Evolutionary conservation across 2,329 filamentous ascomycete species (phyloP).

Genomic region (Nectriaceae sp.): DNA sequence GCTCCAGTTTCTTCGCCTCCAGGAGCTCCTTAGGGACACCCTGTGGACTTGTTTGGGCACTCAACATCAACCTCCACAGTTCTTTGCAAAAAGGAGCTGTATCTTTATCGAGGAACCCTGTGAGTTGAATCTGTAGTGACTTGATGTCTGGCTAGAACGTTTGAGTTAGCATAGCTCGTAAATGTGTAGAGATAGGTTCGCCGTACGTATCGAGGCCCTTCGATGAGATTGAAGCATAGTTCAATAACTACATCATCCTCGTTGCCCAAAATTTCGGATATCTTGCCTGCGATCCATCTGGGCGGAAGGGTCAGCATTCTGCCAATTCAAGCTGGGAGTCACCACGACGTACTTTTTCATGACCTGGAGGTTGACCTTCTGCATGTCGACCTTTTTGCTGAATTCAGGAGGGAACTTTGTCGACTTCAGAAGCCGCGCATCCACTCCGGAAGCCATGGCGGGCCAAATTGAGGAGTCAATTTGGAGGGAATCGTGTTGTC

Average conservation of each 20-base stretch:
- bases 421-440: constrained; percentile 84
- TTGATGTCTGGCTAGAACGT: constrained; percentile 84
- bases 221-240: constrained; percentile 70
- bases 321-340: not conserved
- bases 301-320: constrained; percentile 18
- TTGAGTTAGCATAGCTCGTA: constrained; percentile 29
- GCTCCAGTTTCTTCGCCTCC: constrained; percentile 93
- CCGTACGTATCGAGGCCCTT: constrained; percentile 74
- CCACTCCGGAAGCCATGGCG: constrained; percentile 79
- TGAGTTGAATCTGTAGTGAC: constrained; percentile 88
- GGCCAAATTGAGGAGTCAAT: constrained; percentile 20
- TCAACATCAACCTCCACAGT: constrained; percentile 87
- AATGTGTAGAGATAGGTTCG: too few relatives aligned
- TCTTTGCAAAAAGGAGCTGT: constrained; percentile 89
- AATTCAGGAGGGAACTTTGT: constrained; percentile 96
- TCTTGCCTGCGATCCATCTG: constrained; percentile 91
- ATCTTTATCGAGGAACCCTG: constrained; percentile 92
- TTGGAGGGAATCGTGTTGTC: constrained; percentile 16
- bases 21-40: constrained; percentile 93
- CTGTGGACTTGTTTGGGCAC: constrained; percentile 83
- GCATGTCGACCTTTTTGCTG: constrained; percentile 93
- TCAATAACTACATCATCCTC: constrained; percentile 97
- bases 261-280: constrained; percentile 83
- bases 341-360: constrained; percentile 81
- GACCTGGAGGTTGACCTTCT: constrained; percentile 94